Evolutionary conservation across 2,329 filamentous ascomycete genomes (phyloP).

Genomic region (Talaromyces sp.): DNA sequence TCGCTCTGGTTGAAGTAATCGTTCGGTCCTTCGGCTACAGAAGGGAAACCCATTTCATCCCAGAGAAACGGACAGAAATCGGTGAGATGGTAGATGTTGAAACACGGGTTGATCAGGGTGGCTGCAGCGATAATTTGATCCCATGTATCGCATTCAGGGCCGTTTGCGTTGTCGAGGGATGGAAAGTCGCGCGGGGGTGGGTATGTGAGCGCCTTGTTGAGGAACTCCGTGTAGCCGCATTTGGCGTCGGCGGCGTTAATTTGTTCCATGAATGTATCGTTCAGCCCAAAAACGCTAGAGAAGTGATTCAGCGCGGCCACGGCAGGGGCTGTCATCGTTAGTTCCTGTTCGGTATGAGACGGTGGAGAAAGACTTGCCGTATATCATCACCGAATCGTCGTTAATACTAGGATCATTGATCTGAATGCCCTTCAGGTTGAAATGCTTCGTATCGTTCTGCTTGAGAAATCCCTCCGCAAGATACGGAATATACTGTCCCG

Average conservation of each 20-base stretch:
- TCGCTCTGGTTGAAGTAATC: conserved; percentile 70
- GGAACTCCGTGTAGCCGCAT: conserved; percentile 47
- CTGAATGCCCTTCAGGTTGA: conserved; percentile 60
- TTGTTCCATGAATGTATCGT: conserved; percentile 40
- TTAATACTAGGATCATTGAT: conserved; percentile 70
- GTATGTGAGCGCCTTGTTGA: conserved; percentile 55
- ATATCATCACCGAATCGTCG: conserved; percentile 49
- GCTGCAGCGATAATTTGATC: conserved; percentile 55
- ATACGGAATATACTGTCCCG: conserved; percentile 66
- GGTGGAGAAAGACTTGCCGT: conserved; percentile 34
- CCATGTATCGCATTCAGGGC: conserved; percentile 55
- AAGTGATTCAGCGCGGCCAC: conserved; percentile 44
- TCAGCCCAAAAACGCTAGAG: conserved; percentile 43
- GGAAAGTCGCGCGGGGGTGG: conserved; percentile 58
- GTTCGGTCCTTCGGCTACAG: conserved; percentile 53
- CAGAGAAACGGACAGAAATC: conserved; percentile 68
- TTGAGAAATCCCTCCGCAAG: conserved; percentile 71
- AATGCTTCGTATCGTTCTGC: conserved; percentile 63
- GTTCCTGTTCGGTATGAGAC: not conserved
- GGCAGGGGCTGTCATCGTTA: conserved; percentile 30
- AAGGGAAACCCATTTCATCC: conserved; percentile 66
- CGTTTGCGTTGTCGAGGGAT: conserved; percentile 35
- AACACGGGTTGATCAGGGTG: conserved; percentile 67
- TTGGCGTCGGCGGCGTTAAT: conserved; percentile 40
- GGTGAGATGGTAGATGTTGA: conserved; percentile 70